Base-by-base conservation (phyloP, 345 rosid genomes). In the Geranium rotundifolium region DNA sequence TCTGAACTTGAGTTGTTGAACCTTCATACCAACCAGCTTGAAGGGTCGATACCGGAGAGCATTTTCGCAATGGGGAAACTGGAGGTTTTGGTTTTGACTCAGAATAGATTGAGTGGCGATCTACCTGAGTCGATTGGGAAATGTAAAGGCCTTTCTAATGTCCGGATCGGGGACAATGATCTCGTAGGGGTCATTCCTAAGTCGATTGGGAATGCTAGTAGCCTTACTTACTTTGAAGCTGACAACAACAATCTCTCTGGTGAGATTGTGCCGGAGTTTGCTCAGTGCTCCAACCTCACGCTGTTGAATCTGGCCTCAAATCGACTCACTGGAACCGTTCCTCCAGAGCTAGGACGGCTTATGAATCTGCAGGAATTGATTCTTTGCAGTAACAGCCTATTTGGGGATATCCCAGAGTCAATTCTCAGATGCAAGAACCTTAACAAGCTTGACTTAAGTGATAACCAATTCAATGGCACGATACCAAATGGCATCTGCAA, bases 191-290 rank as follows among this genome's bases (percentile, higher is more conserved):
- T 64, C 61, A 82, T 92, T 73, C 99, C 99, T 3, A 81, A 67
- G 76, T 63, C 84, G 8, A 81, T 92, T 10, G 99, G 91, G 23
- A 89, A 92, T 64, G 82, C 79, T n/a, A 85, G 75, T 61, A 80
- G 95, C 76, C 93, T 92, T 65, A 79, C 99, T 0, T 92, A 89
- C 69, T 92, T 92, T 67, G 99, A 92, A 79, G 99, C 91, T 4
- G 79, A 86, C 70, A 82, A 83, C 52, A 92, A 92, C 81, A 75
- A 76, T 71, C 82, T 92, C 29, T 89, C 99, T 14, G 96, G 99
- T 69, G 83, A 82, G 68, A 73, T 93, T 71, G 83, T 82, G 58
- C 59, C 86, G 0, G 99, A 82, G 71, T 84, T 93, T 70, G 72
- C 95, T 49, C 80, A 41, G 56, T 93, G 99, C 80, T 69, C 85